phyloP scores from a whole-genome alignment of 2,329 filamentous ascomycete species.

The Gnomoniopsis smithogilvyi region DNA sequence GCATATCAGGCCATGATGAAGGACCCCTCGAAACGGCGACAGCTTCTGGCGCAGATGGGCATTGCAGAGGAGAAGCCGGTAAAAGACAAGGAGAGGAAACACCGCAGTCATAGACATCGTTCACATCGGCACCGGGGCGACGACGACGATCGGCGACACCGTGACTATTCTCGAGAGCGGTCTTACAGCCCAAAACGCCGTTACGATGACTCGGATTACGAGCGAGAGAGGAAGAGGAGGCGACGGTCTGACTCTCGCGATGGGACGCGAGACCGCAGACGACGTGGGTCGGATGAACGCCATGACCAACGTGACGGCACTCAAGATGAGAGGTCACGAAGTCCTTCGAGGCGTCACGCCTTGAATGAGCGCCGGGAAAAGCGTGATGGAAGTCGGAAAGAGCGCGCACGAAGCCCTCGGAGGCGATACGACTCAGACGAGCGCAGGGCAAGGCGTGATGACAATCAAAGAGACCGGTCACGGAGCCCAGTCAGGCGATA shows the following conservation, averaged over 20 bases:
- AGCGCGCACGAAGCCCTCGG: slow-evolving; percentile 9
- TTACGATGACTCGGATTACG: slow-evolving; percentile 36
- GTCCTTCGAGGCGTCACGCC: neutral
- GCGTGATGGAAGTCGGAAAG: slow-evolving; percentile 14
- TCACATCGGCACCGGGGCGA: slow-evolving; percentile 31
- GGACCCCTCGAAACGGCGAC: slow-evolving; percentile 64
- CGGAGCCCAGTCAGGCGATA: slow-evolving; percentile 13
- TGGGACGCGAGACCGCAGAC: slow-evolving; percentile 35
- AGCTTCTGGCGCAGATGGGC: slow-evolving; percentile 64
- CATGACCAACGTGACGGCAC: slow-evolving; percentile 24
- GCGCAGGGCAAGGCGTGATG: neutral
- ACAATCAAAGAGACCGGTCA: neutral
- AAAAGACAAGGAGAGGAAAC: slow-evolving; percentile 41
- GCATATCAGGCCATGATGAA: slow-evolving; percentile 79
- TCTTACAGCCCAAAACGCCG: slow-evolving; percentile 36
- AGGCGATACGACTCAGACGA: neutral
- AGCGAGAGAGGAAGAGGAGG: slow-evolving; percentile 38
- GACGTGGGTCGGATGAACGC: slow-evolving; percentile 30
- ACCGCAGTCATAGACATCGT: slow-evolving; percentile 37
- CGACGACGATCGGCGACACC: slow-evolving; percentile 35
- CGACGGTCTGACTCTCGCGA: slow-evolving; percentile 44
- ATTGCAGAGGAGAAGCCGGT: slow-evolving; percentile 43
- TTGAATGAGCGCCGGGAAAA: neutral
- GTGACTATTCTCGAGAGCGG: slow-evolving; percentile 40
- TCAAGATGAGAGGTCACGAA: neutral